Base-by-base conservation (phyloP, 192 early-diverging fungal genomes). In the Coemansia sp. region DNA sequence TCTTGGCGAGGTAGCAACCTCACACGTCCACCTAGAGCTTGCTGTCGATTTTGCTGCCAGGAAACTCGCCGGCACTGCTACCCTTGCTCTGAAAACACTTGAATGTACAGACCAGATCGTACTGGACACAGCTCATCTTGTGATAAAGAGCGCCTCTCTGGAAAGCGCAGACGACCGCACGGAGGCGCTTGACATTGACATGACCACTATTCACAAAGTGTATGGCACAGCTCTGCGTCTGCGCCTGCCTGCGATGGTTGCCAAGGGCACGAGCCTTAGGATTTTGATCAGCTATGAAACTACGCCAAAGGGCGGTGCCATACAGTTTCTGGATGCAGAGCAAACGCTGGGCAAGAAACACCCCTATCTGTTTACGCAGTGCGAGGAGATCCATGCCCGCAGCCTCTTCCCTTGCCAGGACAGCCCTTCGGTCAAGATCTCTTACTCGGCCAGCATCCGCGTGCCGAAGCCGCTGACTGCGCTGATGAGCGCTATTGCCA, bases 361-460 rank as follows among this genome's bases (percentile, higher is more conserved):
- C 65, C 98, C 98, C 19, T 99, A 99, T 74, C 79, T 99, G 49
- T 99, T 99, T 76, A 94, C 94, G 45, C 97, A 99, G 79, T 96
- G 98, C 84, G 92, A 99, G 80, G 88, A 87, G 22, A 98, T 99
- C 68, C 95, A 98, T 65, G 98, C 95, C 10, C 90, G 98, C 53
- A 90, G 91, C 50, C 71, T 99, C 63, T 69, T 92, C 12, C 98
- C 98, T 22, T 94, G 94, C 74, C 93, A 94, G 85, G 95, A 95
- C 71, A 86, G 90, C 41, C 94, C 94, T 38, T 84, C 86, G 6
- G 85, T 94, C 74, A 99, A 99, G 88, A 74, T 94, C 40, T 93
- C 92, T 53, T 93, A 98, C 75, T 87, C 86, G n/a, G 95, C 96
- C 16, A 81, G 85, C 39, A 86, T 99, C 48, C 85, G 82, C 16